Evolutionary conservation across 1,284 basidiomycete genomes (phyloP).

Genomic region (Malassezia japonica): DNA sequence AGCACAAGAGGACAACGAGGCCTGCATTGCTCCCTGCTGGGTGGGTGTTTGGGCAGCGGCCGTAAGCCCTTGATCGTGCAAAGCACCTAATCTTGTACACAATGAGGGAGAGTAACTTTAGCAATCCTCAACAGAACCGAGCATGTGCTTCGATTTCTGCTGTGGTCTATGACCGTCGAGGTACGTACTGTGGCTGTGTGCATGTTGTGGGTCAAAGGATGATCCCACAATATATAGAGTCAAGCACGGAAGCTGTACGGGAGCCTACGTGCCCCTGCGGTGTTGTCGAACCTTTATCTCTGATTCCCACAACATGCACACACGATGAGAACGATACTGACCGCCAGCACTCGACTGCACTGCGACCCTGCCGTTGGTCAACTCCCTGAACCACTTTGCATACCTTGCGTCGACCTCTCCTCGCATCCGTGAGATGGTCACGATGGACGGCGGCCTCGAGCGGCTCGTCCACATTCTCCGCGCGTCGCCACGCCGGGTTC

Average conservation of each 20-base stretch:
- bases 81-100: too few species aligned
- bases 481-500: constrained; percentile 9
- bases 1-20: too few species aligned
- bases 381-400: constrained; percentile 90
- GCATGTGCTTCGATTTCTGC: constrained; percentile 90
- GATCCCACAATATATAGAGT: constrained; percentile 17
- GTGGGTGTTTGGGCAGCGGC: too few species aligned
- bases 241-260: constrained; percentile 14
- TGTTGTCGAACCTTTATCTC: constrained; percentile 5
- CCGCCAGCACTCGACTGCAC: constrained; percentile 78
- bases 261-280: background rate
- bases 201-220: background rate
- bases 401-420: constrained; percentile 96
- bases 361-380: constrained; percentile 81
- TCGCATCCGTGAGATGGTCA: constrained; percentile 94
- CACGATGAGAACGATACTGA: background rate
- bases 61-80: too few species aligned
- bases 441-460: constrained; percentile 91
- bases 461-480: constrained; percentile 72
- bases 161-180: constrained; percentile 87
- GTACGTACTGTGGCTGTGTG: constrained; percentile 53
- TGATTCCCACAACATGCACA: constrained; percentile 2
- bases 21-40: too few species aligned
- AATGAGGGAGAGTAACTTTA: constrained; percentile 96
- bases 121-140: constrained; percentile 86